Percentiles rank a stretch among this genome's conserved stretches.
Conservation (phyloP, 2,329 filamentous ascomycete species). For the Diplodia corticola region DNA sequence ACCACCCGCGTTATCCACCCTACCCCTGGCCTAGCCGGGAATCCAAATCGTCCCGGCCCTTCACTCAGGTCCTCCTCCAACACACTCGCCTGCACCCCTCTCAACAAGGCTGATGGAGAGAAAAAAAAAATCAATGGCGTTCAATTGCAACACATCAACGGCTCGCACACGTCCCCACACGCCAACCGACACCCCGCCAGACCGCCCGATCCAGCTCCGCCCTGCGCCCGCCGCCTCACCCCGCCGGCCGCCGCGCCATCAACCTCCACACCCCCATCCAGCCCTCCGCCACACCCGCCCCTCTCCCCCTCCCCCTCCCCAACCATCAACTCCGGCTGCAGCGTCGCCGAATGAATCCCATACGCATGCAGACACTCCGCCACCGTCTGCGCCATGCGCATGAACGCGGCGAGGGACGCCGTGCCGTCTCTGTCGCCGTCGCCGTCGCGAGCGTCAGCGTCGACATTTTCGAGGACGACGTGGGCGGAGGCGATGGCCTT, state of each 20-base stretch:
- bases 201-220: neutral
- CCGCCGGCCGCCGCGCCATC: constrained; percentile 22
- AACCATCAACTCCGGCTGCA: constrained; percentile 62
- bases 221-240: constrained; percentile 28
- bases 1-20: no score
- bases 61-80: no score
- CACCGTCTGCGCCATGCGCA: constrained; percentile 61
- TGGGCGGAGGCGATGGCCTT: constrained; percentile 71
- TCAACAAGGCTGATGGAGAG: no score
- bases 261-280: neutral
- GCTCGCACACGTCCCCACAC: constrained; percentile 54
- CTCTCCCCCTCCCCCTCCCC: constrained; percentile 6
- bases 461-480: constrained; percentile 64
- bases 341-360: constrained; percentile 68
- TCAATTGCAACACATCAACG: constrained; percentile 54
- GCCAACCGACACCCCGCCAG: constrained; percentile 52
- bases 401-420: constrained; percentile 61
- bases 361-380: constrained; percentile 71
- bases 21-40: no score
- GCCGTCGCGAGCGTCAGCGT: no score
- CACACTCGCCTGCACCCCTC: no score
- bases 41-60: no score
- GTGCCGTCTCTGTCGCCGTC: no score
- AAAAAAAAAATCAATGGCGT: neutral
- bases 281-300: constrained; percentile 7